These are phyloP conservation scores for Senna tora DNA, from an alignment of 306 rosid genomes.

Conservation along the genomic window DNA sequence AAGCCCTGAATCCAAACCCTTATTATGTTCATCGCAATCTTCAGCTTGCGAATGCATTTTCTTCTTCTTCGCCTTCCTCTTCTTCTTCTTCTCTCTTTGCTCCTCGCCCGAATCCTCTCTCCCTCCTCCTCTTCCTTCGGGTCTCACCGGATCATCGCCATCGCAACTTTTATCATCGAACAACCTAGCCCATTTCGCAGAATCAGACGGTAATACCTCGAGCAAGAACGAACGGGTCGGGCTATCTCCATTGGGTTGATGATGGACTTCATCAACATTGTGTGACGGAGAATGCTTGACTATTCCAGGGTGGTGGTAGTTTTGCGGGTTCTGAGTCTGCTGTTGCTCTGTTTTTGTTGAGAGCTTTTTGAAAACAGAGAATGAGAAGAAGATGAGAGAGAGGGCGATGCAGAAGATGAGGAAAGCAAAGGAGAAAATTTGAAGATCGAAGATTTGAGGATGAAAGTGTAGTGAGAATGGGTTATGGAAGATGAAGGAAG, in stretches of 20 bases:
- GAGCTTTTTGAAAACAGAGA: slow-evolving; percentile 41
- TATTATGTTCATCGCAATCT: slow-evolving; percentile 20
- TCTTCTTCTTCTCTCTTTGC: slow-evolving; percentile 60
- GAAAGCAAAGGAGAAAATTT: slow-evolving; percentile 31
- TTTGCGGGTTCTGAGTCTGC: slow-evolving; percentile 36
- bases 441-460: slow-evolving; percentile 40
- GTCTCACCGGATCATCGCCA: slow-evolving; percentile 34
- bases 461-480: slow-evolving; percentile 25
- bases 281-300: slow-evolving; percentile 34
- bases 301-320: slow-evolving; percentile 17
- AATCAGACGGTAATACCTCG: slow-evolving; percentile 54
- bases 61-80: slow-evolving; percentile 70
- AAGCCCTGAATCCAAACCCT: slow-evolving; percentile 40
- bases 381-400: slow-evolving; percentile 37
- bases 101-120: slow-evolving; percentile 36
- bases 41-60: slow-evolving; percentile 38
- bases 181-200: slow-evolving; percentile 57
- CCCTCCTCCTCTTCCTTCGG: slow-evolving; percentile 29
- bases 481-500: slow-evolving; percentile 33
- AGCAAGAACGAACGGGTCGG: slow-evolving; percentile 53
- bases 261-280: background rate
- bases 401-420: slow-evolving; percentile 37
- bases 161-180: slow-evolving; percentile 29
- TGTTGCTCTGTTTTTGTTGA: slow-evolving; percentile 33
- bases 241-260: slow-evolving; percentile 27